Base-by-base conservation (phyloP, 2,329 filamentous ascomycete genomes). In the Dactylonectria estremocensis region DNA sequence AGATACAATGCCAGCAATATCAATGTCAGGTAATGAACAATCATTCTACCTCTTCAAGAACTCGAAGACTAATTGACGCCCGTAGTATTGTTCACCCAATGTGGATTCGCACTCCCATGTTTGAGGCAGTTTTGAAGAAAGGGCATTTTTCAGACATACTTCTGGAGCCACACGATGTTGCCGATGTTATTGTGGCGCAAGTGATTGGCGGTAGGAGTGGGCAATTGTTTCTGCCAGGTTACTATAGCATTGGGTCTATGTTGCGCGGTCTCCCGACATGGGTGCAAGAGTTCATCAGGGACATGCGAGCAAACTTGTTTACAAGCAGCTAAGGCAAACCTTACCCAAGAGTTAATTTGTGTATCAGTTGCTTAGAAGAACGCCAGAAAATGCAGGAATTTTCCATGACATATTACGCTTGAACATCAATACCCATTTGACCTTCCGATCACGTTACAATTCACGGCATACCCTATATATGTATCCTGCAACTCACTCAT, bases 1-100 rank as follows among this genome's bases (percentile, higher is more conserved):
- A 78, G 84, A 7, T 91, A 92, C 74, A 83, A 86, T 18, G 89
- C 90, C 1, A 85, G 84, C 0, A 83, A 83, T 37, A 87, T 92
- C 16, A 82, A 89, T 18, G 91, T 90, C 1, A 85, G 92, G 28
- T 68, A 2, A 69, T 28, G 8, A 20, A 9, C 11, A 7, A 6
- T 13, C 0, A 52, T 43, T 6, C 14, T 28, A 9, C 56, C 8
- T 45, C 28, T 1, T 1, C 3, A 18, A 28, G n/a, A 35, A 59
- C 16, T 13, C 40, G 18, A 5, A 3, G 18, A 16, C 14, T 57
- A 9, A 46, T 46, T 13, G 8, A 8, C 4, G 3, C 4, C 33
- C 9, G 9, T 28, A 68, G 66, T 48, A 72, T 90, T 6, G 84
- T 92, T 55, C 88, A 87, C 68, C 90, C 88, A 76, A 73, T 55